Evolutionary conservation across 2,329 filamentous ascomycete genomes (phyloP).

Genomic region (Sporothrix globosa): DNA sequence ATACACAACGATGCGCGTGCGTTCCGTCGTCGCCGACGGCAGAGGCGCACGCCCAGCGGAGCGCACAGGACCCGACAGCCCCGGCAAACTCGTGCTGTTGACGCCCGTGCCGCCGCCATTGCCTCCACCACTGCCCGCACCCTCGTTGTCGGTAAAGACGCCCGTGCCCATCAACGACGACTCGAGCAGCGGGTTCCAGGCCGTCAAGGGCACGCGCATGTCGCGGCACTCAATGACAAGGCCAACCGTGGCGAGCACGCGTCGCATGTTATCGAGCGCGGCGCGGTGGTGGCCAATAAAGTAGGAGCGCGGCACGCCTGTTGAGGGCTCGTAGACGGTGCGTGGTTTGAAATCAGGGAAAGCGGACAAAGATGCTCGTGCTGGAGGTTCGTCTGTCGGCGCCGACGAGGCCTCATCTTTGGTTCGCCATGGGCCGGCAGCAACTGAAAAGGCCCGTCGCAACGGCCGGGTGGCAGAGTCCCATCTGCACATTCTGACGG

Average conservation of each 20-base stretch:
- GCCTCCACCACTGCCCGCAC: background rate
- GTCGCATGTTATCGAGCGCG: slow-evolving; percentile 80
- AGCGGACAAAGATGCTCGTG: background rate
- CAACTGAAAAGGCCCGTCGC: background rate
- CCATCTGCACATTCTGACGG: background rate
- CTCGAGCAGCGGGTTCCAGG: slow-evolving; percentile 88
- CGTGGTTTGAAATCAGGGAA: slow-evolving; percentile 69
- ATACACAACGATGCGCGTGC: slow-evolving; percentile 80
- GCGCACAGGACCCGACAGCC: slow-evolving; percentile 29
- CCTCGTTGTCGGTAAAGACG: slow-evolving; percentile 21
- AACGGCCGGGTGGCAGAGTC: background rate
- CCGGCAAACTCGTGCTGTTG: slow-evolving; percentile 21
- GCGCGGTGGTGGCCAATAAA: slow-evolving; percentile 91
- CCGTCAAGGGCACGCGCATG: slow-evolving; percentile 85
- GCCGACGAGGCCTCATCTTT: background rate
- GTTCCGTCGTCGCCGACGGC: slow-evolving; percentile 58
- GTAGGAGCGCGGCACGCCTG: slow-evolving; percentile 82
- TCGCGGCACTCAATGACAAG: slow-evolving; percentile 95
- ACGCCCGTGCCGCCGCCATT: background rate
- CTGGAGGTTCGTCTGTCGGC: too few relatives aligned
- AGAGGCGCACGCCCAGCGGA: background rate
- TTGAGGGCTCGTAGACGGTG: slow-evolving; percentile 68
- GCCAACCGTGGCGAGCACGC: slow-evolving; percentile 76
- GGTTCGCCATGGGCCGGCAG: background rate
- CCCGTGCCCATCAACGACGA: slow-evolving; percentile 64